phyloP scores from a whole-genome alignment of 305 asterid species.

The Fraxinus platypoda region DNA sequence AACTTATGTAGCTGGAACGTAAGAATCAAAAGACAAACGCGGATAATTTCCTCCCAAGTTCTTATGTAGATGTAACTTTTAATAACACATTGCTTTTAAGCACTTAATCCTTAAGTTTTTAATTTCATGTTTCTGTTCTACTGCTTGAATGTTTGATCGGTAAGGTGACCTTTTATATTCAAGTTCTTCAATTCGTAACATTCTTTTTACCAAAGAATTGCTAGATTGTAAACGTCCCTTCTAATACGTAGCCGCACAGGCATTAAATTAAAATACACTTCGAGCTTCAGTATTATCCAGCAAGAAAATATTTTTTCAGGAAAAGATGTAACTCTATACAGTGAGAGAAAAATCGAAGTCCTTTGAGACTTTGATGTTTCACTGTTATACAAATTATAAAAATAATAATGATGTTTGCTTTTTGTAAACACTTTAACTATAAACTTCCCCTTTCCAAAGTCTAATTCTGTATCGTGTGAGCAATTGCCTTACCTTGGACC shows the following conservation, averaged over 20 bases:
- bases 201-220: neutral
- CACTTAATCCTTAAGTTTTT: neutral
- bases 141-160: neutral
- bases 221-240: neutral
- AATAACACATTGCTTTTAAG: neutral
- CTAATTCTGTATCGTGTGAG: neutral
- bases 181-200: neutral
- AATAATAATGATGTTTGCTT: neutral
- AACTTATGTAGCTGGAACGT: neutral
- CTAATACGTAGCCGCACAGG: neutral
- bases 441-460: neutral
- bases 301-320: neutral
- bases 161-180: neutral
- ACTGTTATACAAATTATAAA: neutral
- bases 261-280: neutral
- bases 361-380: neutral
- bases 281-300: neutral
- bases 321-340: neutral
- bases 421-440: neutral
- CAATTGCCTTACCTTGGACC: constrained; percentile 38
- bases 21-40: neutral
- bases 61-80: neutral
- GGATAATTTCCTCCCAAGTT: neutral
- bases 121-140: neutral
- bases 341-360: neutral